Conservation (phyloP, 2,329 filamentous ascomycete species). For the Apiospora aurea region DNA sequence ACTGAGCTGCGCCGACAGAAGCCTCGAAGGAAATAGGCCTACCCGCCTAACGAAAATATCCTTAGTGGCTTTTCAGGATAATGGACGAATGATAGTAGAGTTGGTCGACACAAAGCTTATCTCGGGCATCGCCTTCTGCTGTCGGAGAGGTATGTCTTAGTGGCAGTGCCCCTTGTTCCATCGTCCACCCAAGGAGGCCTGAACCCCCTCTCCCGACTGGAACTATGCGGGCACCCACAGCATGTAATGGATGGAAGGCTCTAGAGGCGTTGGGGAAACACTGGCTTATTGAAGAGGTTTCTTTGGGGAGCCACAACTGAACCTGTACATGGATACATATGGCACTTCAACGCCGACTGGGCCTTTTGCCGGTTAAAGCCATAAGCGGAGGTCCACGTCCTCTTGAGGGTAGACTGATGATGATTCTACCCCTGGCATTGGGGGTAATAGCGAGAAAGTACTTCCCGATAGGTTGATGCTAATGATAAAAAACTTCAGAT, state of each 20-base stretch:
- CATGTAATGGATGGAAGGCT: constrained; percentile 13
- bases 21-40: constrained; percentile 7
- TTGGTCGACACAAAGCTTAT: not conserved
- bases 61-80: constrained; percentile 25
- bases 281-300: not conserved
- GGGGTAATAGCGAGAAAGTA: constrained; percentile 11
- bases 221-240: not conserved
- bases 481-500: constrained; percentile 19
- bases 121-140: not conserved
- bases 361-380: not conserved
- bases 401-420: constrained; percentile 14
- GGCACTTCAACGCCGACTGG: not conserved
- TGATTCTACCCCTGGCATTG: constrained; percentile 2
- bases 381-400: not conserved
- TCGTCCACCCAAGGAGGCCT: not conserved
- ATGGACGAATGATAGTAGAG: constrained; percentile 8
- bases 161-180: not conserved
- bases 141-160: not conserved
- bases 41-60: not conserved
- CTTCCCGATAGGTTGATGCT: constrained; percentile 14
- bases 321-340: constrained; percentile 17
- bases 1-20: not conserved
- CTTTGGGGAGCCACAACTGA: not conserved
- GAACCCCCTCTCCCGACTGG: not conserved
- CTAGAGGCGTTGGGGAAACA: constrained; percentile 5